Evolutionary conservation across 192 early-diverging fungal species (phyloP).

Genomic region (Coemansia sp.): DNA sequence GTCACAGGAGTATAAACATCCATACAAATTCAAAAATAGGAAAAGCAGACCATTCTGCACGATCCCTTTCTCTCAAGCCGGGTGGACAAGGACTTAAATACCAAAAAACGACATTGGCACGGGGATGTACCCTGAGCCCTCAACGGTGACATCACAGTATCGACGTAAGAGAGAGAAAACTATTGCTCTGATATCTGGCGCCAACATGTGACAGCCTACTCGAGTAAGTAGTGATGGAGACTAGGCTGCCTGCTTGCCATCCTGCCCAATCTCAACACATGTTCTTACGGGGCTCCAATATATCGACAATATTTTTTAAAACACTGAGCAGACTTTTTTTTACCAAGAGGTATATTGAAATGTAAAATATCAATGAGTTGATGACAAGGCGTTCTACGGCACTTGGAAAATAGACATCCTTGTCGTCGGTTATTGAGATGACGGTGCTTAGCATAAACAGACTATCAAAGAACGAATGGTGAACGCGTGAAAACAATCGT

Average conservation of each 20-base stretch:
- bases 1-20: neutral
- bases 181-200: neutral
- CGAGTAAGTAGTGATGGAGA: no score
- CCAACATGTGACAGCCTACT: neutral
- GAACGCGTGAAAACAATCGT: no score
- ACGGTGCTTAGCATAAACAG: no score
- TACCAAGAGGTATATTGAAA: no score
- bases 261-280: no score
- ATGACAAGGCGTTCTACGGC: no score
- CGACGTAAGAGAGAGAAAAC: neutral
- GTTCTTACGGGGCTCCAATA: neutral
- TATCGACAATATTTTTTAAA: neutral
- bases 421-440: no score
- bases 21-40: neutral
- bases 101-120: neutral
- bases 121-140: neutral
- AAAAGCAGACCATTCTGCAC: neutral
- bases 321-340: no score
- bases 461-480: no score
- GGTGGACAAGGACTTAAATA: neutral
- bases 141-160: neutral
- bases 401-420: no score
- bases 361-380: no score
- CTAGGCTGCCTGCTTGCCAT: no score
- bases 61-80: neutral